phyloP scores from a whole-genome alignment of 2,329 filamentous ascomycete species.

The Sporothrix luriei region DNA sequence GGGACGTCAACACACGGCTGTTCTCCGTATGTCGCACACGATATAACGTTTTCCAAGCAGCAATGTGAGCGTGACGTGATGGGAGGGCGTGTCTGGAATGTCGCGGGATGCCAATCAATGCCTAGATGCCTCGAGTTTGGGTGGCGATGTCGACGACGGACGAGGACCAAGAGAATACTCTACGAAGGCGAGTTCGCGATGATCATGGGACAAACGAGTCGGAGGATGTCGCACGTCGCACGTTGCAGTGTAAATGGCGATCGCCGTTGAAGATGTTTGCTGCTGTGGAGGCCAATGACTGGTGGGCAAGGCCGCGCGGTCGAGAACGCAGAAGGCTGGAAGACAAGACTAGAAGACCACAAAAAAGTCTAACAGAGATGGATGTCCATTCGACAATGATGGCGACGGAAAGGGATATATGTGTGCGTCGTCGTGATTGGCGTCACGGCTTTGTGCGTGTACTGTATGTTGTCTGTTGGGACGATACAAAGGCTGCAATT shows the following conservation, averaged over 20 bases:
- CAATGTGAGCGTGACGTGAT: constrained; percentile 4
- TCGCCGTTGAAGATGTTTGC: constrained; percentile 20
- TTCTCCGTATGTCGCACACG: background rate
- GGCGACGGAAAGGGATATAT: background rate
- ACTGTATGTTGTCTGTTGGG: background rate
- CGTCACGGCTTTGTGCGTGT: background rate
- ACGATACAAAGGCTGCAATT: background rate
- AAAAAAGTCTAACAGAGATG: background rate
- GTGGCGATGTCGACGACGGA: background rate
- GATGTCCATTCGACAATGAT: background rate
- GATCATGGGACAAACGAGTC: background rate
- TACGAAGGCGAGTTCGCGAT: background rate
- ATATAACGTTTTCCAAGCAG: background rate
- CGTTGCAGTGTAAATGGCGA: constrained; percentile 3
- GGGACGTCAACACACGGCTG: background rate
- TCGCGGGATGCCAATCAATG: background rate
- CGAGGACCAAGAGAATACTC: background rate
- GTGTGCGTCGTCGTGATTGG: background rate
- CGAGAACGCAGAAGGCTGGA: background rate
- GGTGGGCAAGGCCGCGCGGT: background rate
- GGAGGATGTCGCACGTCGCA: background rate
- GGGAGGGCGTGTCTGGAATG: constrained; percentile 11
- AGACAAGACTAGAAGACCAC: background rate
- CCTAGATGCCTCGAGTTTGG: background rate
- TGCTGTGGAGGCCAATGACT: background rate